These are phyloP conservation scores for Phenoliferia sp. DNA, from an alignment of 1,284 basidiomycete genomes.

Conservation along the genomic window DNA sequence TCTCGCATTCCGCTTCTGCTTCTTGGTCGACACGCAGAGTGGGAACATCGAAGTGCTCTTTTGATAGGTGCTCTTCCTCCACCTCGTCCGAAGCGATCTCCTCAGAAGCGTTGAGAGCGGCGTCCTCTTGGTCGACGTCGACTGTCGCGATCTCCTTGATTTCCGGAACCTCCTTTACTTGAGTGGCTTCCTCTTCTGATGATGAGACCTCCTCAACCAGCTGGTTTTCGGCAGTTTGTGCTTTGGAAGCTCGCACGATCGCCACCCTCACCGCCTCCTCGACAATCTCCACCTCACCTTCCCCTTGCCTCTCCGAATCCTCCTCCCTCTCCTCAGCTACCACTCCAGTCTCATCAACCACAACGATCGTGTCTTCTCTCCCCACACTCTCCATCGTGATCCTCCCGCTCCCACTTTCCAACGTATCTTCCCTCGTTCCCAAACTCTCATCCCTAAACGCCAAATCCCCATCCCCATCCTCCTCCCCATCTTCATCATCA, in stretches of 20 bases:
- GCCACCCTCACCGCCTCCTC: neutral
- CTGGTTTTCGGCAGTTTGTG: neutral
- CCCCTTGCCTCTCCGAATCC: too few relatives aligned
- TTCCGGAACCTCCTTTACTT: too few relatives aligned
- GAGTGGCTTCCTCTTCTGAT: too few relatives aligned
- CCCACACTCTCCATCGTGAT: neutral
- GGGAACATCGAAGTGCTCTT: too few relatives aligned
- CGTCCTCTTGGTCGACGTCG: too few relatives aligned
- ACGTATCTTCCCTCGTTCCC: neutral
- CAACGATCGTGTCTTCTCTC: neutral
- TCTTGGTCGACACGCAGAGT: too few relatives aligned
- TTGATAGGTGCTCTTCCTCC: too few relatives aligned
- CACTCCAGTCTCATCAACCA: neutral
- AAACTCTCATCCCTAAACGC: neutral
- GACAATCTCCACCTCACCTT: neutral
- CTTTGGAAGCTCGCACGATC: too few relatives aligned
- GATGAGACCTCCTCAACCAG: slow-evolving; percentile 4
- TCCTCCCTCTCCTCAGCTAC: neutral
- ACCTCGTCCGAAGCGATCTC: too few relatives aligned
- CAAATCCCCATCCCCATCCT: neutral
- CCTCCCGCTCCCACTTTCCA: neutral
- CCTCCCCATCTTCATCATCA: neutral
- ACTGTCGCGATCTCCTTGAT: too few relatives aligned
- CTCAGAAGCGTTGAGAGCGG: too few relatives aligned
- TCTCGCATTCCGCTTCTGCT: too few relatives aligned